Base-by-base conservation (phyloP, 2,329 filamentous ascomycete species). In the Claviceps sp. region DNA sequence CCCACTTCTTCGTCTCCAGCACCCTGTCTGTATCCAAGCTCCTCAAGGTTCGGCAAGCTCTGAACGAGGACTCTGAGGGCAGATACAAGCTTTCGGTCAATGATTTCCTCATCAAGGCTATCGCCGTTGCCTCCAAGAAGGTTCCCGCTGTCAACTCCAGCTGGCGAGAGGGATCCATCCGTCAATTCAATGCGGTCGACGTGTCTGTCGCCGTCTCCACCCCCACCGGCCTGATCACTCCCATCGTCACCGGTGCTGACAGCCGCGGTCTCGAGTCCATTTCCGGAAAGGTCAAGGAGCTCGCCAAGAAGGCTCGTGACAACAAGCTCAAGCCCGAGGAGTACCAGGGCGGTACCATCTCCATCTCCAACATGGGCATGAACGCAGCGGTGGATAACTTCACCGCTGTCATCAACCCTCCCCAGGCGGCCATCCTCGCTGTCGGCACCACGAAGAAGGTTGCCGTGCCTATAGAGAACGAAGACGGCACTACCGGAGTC, bases 331-430 rank as follows among this genome's bases (percentile, higher is more conserved):
- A 97, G 85, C 93, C 93, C 47, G 91, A 98, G 71, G 90, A 98
- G 74, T 98, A 95, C 82, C 91, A 96, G 78, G 93, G 93, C 52
- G 93, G 93, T 68, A 95, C 88, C 68, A 95, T 98, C 74, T 96
- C 91, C 70, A 97, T 98, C 73, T 95, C 88, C 75, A 98, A 98
- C 82, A 95, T 98, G 93, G 93, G 93, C 71, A 98, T 98, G 93
- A 98, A 98, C 80, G 66, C 83, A 47, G 91, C 93, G 49, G 85
- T 98, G 57, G 90, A 97, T 73, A 82, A 90, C 68, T 98, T 98
- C 75, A 97, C 93, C 50, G 93, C 93, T 60, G 86, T 98, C 66
- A 95, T 98, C 79, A 98, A 98, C 82, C 93, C 94, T 59, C 93
- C 93, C 50, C 94, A 98, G 76, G 87, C 93, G 51, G 86, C 83